Base-by-base conservation (phyloP, 768 basidiomycete species). In the Pleurotus tuber-regium region DNA sequence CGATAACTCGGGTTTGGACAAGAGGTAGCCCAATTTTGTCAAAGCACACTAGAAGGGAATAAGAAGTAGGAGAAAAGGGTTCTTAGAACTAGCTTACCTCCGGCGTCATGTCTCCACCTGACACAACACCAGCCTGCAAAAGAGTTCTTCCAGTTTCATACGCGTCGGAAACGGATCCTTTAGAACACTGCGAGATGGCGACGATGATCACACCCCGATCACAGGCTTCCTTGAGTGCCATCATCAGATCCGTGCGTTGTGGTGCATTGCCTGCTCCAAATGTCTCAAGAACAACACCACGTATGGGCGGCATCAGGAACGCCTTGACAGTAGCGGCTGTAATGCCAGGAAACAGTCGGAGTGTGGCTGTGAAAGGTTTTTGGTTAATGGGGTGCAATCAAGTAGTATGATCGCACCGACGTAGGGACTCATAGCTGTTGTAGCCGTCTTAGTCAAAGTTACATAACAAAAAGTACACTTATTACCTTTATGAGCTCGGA, bases 201-300 rank as follows among this genome's bases (percentile, higher is more conserved):
- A 98, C 92, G 42, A 98, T 81, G 47, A 96, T 82, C 2, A 95
- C 78, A 8, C 90, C 92, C 1, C 87, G 80, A 51, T 86, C 81
- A 56, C 88, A 90, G 2, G 94, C 92, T 51, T 88, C 84, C 56
- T 83, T 84, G 52, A 97, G 74, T 1, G 83, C 86, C n/a, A 77
- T 66, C 63, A 89, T 78, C 16, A 97, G 69, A 57, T 93, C 92
- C 42, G 75, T 53, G 10, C 89, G 79, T 59, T 92, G 86, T 0
- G 95, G 93, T 8, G 92, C 91, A 66, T 98, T 98, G 0, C 95
- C 95, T 1, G 92, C 85, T 5, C 95, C 95, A 65, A 91, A 98
- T 2, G 89, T 92, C 64, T 96, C 91, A 1, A 98, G 73, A 8
- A 98, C 86, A 2, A 94, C 86, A 3, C 93, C 94, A 25, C 77